These are phyloP conservation scores for Periconia macrospinosa DNA, from an alignment of 2,329 filamentous ascomycete species.

Conservation along the genomic window DNA sequence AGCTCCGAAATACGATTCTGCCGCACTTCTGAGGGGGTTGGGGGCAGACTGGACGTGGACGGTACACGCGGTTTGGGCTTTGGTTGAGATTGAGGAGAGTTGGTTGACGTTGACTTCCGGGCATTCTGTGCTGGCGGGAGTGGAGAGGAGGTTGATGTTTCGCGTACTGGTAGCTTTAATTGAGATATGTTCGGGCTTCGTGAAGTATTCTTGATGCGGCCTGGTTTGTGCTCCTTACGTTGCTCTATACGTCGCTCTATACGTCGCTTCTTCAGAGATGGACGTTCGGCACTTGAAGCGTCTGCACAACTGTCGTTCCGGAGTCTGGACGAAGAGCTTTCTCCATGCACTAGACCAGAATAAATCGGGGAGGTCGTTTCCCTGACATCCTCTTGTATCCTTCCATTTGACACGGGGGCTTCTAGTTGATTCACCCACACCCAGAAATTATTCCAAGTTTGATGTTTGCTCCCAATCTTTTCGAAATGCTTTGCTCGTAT, in stretches of 20 bases:
- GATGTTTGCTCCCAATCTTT: constrained; percentile 26
- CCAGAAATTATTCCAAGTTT: constrained; percentile 36
- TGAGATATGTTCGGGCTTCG: not conserved
- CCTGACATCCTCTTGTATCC: too few species aligned
- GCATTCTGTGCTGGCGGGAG: not conserved
- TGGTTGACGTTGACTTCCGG: not conserved
- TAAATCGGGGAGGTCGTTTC: too few species aligned
- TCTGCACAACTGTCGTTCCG: too few species aligned
- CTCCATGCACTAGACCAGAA: too few species aligned
- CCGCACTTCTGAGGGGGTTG: constrained; percentile 8
- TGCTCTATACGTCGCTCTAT: constrained; percentile 16
- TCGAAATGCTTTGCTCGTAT: constrained; percentile 30
- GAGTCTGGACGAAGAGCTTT: too few species aligned
- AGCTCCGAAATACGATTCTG: constrained; percentile 11
- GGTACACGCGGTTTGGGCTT: not conserved
- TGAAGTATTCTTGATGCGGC: too few species aligned
- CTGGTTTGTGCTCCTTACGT: constrained; percentile 10
- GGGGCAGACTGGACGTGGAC: not conserved
- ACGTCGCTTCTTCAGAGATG: constrained; percentile 19
- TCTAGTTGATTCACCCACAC: not conserved
- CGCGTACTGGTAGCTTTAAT: not conserved
- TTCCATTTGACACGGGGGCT: too few species aligned
- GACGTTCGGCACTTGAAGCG: too few species aligned
- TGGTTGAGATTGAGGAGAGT: not conserved
- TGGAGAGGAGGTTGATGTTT: not conserved